Percentiles rank a stretch among this genome's conserved stretches.
Evolutionary conservation across 169 alveolate genomes (phyloP).

Genomic region (Toxoplasma gondii): DNA sequence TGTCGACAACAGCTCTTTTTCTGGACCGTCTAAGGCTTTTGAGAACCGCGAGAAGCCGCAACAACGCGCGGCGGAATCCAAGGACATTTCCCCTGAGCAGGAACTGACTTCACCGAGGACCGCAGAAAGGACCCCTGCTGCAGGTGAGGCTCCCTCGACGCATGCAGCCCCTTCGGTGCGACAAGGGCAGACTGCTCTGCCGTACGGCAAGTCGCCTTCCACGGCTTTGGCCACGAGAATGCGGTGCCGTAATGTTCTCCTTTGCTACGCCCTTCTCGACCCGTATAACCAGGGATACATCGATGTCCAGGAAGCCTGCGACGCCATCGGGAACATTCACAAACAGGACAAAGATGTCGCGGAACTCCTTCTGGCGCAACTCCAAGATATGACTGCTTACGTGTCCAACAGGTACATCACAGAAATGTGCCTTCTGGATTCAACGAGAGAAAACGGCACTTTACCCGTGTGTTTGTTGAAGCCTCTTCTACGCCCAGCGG

Average conservation of each 20-base stretch:
- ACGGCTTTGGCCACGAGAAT: neutral
- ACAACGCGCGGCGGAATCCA: neutral
- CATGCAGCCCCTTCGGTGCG: neutral
- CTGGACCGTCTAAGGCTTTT: neutral
- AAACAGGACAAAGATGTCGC: conserved; percentile 43
- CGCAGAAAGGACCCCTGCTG: neutral
- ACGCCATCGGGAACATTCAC: conserved; percentile 1
- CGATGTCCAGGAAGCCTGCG: conserved; percentile 55
- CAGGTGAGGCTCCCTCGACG: too few species aligned
- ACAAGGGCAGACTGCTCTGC: neutral
- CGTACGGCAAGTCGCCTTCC: neutral
- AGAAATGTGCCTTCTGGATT: neutral
- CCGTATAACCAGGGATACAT: conserved; percentile 52
- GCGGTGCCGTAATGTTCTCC: conserved; percentile 28
- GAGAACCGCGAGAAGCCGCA: neutral
- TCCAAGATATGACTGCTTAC: conserved; percentile 34
- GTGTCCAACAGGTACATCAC: conserved; percentile 2
- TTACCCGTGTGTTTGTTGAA: neutral
- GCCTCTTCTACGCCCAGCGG: neutral
- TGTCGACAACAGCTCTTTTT: too few species aligned
- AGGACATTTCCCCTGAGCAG: neutral
- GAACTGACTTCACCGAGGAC: neutral
- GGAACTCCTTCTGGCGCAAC: conserved; percentile 37
- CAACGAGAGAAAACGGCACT: neutral
- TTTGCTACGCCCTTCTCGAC: conserved; percentile 44